These are phyloP conservation scores for Phialemoniopsis sp. DNA, from an alignment of 2,329 filamentous ascomycete genomes.

Conservation along the genomic window DNA sequence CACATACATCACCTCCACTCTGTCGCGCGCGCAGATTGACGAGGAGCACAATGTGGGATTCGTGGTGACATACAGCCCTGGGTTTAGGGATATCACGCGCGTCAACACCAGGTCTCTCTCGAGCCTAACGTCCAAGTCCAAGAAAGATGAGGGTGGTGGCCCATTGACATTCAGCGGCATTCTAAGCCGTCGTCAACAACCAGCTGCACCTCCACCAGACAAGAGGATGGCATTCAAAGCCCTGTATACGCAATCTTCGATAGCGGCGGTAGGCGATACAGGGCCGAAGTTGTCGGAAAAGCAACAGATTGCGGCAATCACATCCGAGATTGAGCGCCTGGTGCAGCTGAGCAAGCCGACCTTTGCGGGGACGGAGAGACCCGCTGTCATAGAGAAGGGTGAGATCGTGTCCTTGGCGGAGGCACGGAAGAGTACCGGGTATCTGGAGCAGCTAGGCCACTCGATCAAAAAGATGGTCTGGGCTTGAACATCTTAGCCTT, in stretches of 20 bases:
- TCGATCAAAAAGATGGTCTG: conserved; percentile 92
- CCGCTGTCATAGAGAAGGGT: conserved; percentile 46
- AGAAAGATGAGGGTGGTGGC: conserved; percentile 15
- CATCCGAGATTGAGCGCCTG: conserved; percentile 71
- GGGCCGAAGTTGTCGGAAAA: conserved; percentile 43
- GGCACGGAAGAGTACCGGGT: conserved; percentile 80
- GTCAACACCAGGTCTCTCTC: conserved; percentile 83
- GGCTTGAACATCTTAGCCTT: conserved; percentile 37
- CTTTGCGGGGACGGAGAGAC: conserved; percentile 30
- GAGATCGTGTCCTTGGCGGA: conserved; percentile 83
- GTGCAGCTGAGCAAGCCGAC: conserved; percentile 44
- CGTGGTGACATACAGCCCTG: conserved; percentile 71
- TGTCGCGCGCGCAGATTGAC: conserved; percentile 73
- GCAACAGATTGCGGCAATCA: conserved; percentile 60
- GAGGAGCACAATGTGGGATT: conserved; percentile 80
- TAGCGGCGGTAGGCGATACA: conserved; percentile 13
- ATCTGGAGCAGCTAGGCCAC: conserved; percentile 84
- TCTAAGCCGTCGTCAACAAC: conserved; percentile 18
- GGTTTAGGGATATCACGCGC: conserved; percentile 66
- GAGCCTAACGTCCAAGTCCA: conserved; percentile 35
- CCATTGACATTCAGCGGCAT: conserved; percentile 4
- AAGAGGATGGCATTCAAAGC: conserved; percentile 52
- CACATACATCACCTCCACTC: conserved; percentile 85
- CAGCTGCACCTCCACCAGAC: conserved; percentile 18
- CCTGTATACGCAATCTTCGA: conserved; percentile 47